Base-by-base conservation (phyloP, 2,329 filamentous ascomycete species). In the Orbilia brochopaga region DNA sequence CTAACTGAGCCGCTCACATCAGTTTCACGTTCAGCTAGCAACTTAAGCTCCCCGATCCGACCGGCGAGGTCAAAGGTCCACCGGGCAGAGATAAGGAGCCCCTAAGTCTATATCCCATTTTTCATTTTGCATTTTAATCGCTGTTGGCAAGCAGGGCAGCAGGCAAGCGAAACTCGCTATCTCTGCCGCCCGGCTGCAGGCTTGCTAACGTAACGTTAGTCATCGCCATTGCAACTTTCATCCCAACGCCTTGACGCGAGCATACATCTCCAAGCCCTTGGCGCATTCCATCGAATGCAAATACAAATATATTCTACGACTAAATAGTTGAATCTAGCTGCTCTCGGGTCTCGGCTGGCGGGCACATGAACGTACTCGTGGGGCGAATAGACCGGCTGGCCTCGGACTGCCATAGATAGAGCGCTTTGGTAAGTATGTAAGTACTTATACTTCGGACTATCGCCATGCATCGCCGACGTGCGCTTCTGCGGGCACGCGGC, bases 291-390 rank as follows among this genome's bases (percentile, higher is more conserved):
- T 24, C 59, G 44, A 44, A 24, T 27, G 27, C n/a, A n/a, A n/a
- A n/a, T n/a, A n/a, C n/a, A n/a, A n/a, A n/a, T n/a, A n/a, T n/a
- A n/a, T n/a, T n/a, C n/a, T n/a, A n/a, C n/a, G n/a, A n/a, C n/a
- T n/a, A n/a, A n/a, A n/a, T n/a, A n/a, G n/a, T n/a, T n/a, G n/a
- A n/a, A n/a, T n/a, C n/a, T 27, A 30, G 35, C 24, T 15, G 15
- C 52, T 42, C 51, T 53, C 65, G 58, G 65, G 58, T 70, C 55
- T 70, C 59, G 65, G 65, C 62, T 42, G 48, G n/a, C n/a, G n/a
- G n/a, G n/a, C n/a, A n/a, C n/a, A n/a, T n/a, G n/a, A n/a, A n/a
- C n/a, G n/a, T n/a, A n/a, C n/a, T n/a, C n/a, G n/a, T n/a, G n/a
- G n/a, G n/a, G n/a, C n/a, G n/a, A n/a, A n/a, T n/a, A n/a, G 32